Base-by-base conservation (phyloP, 164 flowering plant species). In the Liquidambar formosana region DNA sequence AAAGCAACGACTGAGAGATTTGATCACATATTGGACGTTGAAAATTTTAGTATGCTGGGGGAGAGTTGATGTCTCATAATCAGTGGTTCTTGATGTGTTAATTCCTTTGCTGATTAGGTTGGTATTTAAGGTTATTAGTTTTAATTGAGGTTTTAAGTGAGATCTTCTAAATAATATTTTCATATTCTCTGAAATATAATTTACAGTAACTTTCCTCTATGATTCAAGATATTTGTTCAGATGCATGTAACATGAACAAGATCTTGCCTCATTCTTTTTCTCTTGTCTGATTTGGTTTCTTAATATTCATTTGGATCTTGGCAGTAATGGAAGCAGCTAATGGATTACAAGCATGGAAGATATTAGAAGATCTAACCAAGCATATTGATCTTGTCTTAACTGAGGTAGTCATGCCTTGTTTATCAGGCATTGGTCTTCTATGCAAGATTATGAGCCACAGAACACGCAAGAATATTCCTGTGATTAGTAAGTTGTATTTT, bases 281-380 rank as follows among this genome's bases (percentile, higher is more conserved):
- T 33, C 41, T 33, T 33, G 41, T 33, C 4, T 15, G 13, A 0
- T 8, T 57, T 13, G 48, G 19, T 61, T 10, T 18, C 51, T 12
- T 19, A 49, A 4, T 3, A 8, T 47, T 49, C 14, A 25, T 38
- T 54, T 68, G 41, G 22, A 5, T 14, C 16, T 4, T 46, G 27
- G 57, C 76, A 83, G 87, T 84, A 67, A 71, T 73, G 22, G 83
- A 76, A 47, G 85, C 74, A 52, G 81, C 81, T 18, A 81, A 84
- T 77, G 87, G 87, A n/a, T 47, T 76, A n/a, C 79, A 79, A 75
- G 87, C 85, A 23, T 84, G 87, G 87, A 75, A 74, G 22, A 48
- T 79, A 60, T 61, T 81, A 25, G 71, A 73, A 66, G 79, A 79
- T 72, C 72, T 51, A 19, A 64, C 61, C 25, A 79, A 69, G 69